Base-by-base conservation (phyloP, 139 green algal species). In the Monoraphidium neglectum region DNA sequence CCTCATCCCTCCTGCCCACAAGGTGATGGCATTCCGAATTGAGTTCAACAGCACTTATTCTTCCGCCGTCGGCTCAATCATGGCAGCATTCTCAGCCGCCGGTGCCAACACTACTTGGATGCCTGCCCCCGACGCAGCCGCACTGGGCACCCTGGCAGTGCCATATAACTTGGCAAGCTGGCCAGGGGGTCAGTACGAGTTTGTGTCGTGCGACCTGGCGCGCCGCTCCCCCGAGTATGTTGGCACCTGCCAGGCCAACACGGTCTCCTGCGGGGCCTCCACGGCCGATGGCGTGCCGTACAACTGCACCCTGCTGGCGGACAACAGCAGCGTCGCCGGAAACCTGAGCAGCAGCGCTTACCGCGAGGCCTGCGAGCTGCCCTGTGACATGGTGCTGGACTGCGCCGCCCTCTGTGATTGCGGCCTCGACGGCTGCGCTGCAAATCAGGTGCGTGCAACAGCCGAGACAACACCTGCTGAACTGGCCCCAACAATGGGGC, bases 331-430 rank as follows among this genome's bases (percentile, higher is more conserved):
- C 40, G 53, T 77, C 33, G 16, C n/a, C 26, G 61, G 23, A 13
- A 87, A 87, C 72, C 75, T 77, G 77, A 57, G 12, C 53, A 59
- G 6, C 53, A 47, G 3, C 21, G 47, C 10, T 30, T 70, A 35
- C 43, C 57, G 73, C 32, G 49, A 72, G 16, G 0, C 33, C 4
- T 91, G 86, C 67, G 86, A 87, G 79, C 38, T 82, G 30, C 82
- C 80, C 12, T 90, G 82, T 51, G 80, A 87, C 65, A 65, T 49
- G 40, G 76, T 83, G 47, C 32, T 77, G 4, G 83, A 90, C 70
- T 93, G 88, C 65, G 78, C 70, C 36, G 60, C 83, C 0, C 56
- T 93, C 23, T 92, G 87, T 59, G 75, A 84, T 21, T 92, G 87
- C 81, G 80, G 56, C 43, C 8, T 51, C 33, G 71, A 36, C 51